Evolutionary conservation across 2,329 filamentous ascomycete genomes (phyloP).

Genomic region (Penicillium sp.): DNA sequence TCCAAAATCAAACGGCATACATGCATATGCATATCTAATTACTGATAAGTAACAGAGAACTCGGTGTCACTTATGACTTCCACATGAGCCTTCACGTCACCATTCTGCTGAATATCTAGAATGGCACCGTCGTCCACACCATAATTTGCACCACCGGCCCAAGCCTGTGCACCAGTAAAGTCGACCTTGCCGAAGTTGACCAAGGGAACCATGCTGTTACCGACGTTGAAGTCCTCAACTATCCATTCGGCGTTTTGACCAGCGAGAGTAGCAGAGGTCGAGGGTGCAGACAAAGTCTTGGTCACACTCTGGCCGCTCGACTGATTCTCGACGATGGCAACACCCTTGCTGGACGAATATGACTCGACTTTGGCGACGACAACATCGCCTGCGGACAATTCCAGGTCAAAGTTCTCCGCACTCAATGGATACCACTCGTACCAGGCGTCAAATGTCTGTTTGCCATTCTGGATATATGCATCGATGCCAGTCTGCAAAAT

Average conservation of each 20-base stretch:
- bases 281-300: slow-evolving; percentile 51
- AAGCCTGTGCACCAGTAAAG: slow-evolving; percentile 35
- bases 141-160: slow-evolving; percentile 21
- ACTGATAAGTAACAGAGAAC: slow-evolving; percentile 27
- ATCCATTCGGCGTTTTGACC: slow-evolving; percentile 63
- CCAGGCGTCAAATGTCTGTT: slow-evolving; percentile 54
- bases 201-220: slow-evolving; percentile 43
- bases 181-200: slow-evolving; percentile 49
- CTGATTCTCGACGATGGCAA: slow-evolving; percentile 52
- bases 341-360: slow-evolving; percentile 43
- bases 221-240: slow-evolving; percentile 54
- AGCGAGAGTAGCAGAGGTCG: slow-evolving; percentile 44
- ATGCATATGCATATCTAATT: not conserved
- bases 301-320: slow-evolving; percentile 52
- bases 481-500: slow-evolving; percentile 60
- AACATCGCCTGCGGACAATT: slow-evolving; percentile 46
- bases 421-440: slow-evolving; percentile 62
- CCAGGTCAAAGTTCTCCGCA: slow-evolving; percentile 54
- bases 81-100: slow-evolving; percentile 33
- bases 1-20: not conserved
- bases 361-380: slow-evolving; percentile 44
- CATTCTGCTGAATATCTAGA: slow-evolving; percentile 49
- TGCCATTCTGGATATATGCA: slow-evolving; percentile 48
- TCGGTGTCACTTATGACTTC: slow-evolving; percentile 25
- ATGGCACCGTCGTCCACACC: slow-evolving; percentile 42